Evolutionary conservation across 495 filamentous ascomycete genomes (phyloP).

Genomic region (Thermothielavioides terrestris): DNA sequence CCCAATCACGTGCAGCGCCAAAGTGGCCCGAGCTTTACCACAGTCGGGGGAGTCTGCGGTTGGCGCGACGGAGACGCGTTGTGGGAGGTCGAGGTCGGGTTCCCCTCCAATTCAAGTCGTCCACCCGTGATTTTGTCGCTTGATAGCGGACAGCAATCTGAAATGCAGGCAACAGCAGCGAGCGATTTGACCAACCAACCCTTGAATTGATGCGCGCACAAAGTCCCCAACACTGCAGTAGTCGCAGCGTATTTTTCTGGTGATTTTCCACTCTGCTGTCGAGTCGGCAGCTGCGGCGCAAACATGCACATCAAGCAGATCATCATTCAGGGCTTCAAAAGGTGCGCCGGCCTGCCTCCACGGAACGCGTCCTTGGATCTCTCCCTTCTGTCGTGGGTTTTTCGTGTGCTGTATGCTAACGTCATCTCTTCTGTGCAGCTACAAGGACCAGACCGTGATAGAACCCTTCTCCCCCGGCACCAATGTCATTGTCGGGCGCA

Average conservation of each 20-base stretch:
- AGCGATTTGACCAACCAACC: neutral
- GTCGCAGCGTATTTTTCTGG: neutral
- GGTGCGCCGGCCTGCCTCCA: too few species aligned
- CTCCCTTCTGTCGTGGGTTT: too few species aligned
- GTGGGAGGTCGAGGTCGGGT: conserved; percentile 5
- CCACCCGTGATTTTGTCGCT: conserved; percentile 4
- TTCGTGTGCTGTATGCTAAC: too few species aligned
- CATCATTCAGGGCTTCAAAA: conserved; percentile 99
- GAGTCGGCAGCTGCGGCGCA: conserved; percentile 26
- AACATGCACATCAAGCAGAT: conserved; percentile 99
- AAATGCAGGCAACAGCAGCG: conserved; percentile 5
- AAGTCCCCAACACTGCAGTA: neutral
- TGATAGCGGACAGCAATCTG: neutral
- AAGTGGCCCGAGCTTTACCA: conserved; percentile 3
- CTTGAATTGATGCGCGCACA: conserved; percentile 8
- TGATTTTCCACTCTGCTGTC: conserved; percentile 21
- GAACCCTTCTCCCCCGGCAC: conserved; percentile 96
- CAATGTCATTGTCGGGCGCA: conserved; percentile 98
- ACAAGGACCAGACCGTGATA: conserved; percentile 98
- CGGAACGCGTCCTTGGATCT: too few species aligned
- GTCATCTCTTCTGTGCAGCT: conserved; percentile 47
- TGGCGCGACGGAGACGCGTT: conserved; percentile 15
- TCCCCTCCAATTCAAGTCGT: neutral
- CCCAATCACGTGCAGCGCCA: conserved; percentile 2
- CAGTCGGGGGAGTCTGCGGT: neutral